A percentile compares a stretch with the other conserved stretches of the same genome.
Conservation (phyloP, 768 basidiomycete species). For the Suillus bovinus region DNA sequence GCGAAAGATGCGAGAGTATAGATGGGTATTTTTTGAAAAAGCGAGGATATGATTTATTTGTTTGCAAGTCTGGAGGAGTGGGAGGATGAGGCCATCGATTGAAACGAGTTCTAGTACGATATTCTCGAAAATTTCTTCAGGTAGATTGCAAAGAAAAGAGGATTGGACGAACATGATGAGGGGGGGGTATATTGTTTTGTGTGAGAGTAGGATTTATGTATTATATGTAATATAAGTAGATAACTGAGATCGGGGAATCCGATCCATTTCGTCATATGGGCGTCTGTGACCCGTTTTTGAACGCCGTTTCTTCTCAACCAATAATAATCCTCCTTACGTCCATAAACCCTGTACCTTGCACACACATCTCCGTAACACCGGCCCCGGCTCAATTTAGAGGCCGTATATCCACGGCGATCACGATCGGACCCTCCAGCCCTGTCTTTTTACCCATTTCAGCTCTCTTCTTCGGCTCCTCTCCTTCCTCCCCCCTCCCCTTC, state of each 20-base stretch:
- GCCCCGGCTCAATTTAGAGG: constrained; percentile 10
- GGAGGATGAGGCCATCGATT: constrained; percentile 35
- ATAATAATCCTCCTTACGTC: neutral
- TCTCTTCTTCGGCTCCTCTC: neutral
- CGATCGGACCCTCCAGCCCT: constrained; percentile 4
- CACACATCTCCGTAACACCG: constrained; percentile 10
- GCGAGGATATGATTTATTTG: constrained; percentile 40
- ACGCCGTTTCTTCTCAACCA: constrained; percentile 22
- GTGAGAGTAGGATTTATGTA: neutral
- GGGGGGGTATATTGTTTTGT: constrained; percentile 11
- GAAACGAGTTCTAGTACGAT: constrained; percentile 48
- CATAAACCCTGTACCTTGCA: constrained; percentile 1
- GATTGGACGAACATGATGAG: constrained; percentile 17
- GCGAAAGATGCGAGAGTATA: constrained; percentile 57
- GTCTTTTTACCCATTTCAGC: neutral
- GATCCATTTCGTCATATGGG: constrained; percentile 1
- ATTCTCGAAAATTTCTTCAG: constrained; percentile 46
- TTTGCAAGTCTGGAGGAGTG: constrained; percentile 48
- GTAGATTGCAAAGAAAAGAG: constrained; percentile 34
- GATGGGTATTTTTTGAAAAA: constrained; percentile 25
- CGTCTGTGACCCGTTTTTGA: neutral
- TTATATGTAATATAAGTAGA: neutral
- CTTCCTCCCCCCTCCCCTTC: neutral
- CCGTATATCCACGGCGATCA: constrained; percentile 5
- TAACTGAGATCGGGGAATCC: neutral